phyloP scores from a whole-genome alignment of 2,329 filamentous ascomycete genomes.

The Harringtonia aguacate region DNA sequence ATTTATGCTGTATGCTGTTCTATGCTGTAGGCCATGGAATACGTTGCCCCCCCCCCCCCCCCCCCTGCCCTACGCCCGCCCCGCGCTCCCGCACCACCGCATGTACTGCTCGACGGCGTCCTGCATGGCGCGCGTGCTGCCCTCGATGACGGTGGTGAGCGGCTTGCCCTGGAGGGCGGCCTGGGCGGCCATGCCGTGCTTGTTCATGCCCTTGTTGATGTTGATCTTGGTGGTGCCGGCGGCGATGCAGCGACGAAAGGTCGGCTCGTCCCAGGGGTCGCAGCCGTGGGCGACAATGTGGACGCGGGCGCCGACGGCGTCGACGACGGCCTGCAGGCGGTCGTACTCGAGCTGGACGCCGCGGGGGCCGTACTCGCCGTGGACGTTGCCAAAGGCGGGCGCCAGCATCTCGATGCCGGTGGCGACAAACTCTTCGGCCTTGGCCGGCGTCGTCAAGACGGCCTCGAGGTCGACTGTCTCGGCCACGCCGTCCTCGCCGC shows the following conservation, averaged over 20 bases:
- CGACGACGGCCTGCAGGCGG: constrained; percentile 31
- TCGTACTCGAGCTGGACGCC: constrained; percentile 54
- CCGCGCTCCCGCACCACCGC: constrained; percentile 32
- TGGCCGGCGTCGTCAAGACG: constrained; percentile 53
- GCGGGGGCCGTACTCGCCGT: constrained; percentile 59
- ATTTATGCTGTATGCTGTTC: too few species aligned
- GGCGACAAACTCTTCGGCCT: constrained; percentile 58
- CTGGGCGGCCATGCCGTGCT: constrained; percentile 32
- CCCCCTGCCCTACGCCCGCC: constrained; percentile 32
- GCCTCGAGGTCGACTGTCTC: constrained; percentile 40
- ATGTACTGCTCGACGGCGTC: constrained; percentile 35
- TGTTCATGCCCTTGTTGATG: constrained; percentile 42
- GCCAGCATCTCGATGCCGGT: constrained; percentile 67
- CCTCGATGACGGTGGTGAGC: constrained; percentile 35
- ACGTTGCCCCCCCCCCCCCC: too few species aligned
- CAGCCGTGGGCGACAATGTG: constrained; percentile 36
- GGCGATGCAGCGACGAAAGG: constrained; percentile 32
- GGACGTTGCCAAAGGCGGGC: constrained; percentile 67
- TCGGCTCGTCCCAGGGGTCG: constrained; percentile 33
- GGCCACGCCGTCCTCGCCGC: constrained; percentile 60
- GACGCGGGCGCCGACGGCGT: constrained; percentile 31
- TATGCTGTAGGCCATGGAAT: constrained; percentile 38
- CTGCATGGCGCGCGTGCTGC: constrained; percentile 35
- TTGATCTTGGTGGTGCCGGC: constrained; percentile 37
- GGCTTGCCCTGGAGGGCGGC: constrained; percentile 33